Evolutionary conservation across 73 alveolate genomes (phyloP).

Genomic region (Effrenium voratum): DNA sequence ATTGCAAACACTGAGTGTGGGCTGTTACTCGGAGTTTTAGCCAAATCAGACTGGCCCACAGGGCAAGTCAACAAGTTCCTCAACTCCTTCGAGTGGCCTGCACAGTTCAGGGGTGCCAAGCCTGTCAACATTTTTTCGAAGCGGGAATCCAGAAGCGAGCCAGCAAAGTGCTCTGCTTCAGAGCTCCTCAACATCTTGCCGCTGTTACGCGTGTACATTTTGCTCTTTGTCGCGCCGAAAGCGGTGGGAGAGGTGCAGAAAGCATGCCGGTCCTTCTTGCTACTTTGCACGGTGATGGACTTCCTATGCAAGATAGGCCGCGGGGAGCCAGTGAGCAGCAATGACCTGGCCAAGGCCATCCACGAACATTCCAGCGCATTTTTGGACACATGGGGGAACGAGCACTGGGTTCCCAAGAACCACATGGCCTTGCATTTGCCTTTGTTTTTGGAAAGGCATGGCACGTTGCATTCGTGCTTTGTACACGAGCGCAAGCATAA

Average conservation of each 20-base stretch:
- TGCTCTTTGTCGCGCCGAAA: not conserved
- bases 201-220: not conserved
- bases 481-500: not conserved
- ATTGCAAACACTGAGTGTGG: not conserved
- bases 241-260: not conserved
- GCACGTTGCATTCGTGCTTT: not conserved
- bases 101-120: not conserved
- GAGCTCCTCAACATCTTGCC: not conserved
- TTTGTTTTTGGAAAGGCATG: not conserved
- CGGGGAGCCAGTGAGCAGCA: not conserved
- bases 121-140: not conserved
- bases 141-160: not conserved
- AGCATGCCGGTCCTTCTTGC: not conserved
- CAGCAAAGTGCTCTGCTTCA: not conserved
- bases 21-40: not conserved
- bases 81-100: not conserved
- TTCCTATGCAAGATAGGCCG: not conserved
- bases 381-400: not conserved
- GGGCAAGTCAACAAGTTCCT: not conserved
- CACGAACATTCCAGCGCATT: not conserved
- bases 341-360: not conserved
- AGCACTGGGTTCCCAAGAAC: not conserved
- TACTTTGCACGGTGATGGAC: not conserved
- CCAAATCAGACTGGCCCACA: not conserved
- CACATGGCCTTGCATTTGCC: not conserved